Base-by-base conservation (phyloP, 371 early-diverging fungal species). In the Mortierella sp. region DNA sequence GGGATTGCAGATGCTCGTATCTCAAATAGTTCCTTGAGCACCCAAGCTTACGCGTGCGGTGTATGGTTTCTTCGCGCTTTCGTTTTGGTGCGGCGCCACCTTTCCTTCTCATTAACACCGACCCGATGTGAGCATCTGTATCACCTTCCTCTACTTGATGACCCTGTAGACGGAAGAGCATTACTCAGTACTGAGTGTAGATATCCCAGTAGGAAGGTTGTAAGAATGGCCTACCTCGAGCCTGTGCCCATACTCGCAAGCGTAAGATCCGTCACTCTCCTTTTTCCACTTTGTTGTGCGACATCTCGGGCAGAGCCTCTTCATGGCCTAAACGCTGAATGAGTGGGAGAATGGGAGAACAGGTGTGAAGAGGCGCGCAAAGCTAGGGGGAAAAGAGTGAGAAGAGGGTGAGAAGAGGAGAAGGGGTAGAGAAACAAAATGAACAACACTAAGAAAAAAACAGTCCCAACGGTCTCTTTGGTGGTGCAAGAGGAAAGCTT, bases 121-220 rank as follows among this genome's bases (percentile, higher is more conserved):
- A 28, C 23, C 70, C 70, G 10, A 18, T 27, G 18, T 18, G 42
- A 6, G 27, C 50, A 39, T 62, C 58, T 21, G 54, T 65, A 19
- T 76, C 76, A 13, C 62, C 58, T 8, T 65, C 76, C 42, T 69
- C 70, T 24, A 69, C 66, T 65, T 69, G 76, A 18, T 60, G 57
- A 7, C 76, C 76, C 76, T 76, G 61, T 47, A 6, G 21, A 26
- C 16, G 12, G 34, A 31, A 31, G 30, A 8, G 10, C n/a, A 31
- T 23, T 42, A 21, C 14, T 59, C 18, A 51, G 60, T 24, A 7
- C 3, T 23, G 7, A 23, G 21, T 23, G 24, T 19, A 10, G 3
- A 24, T 7, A 19, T 45, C 19, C 21, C 4, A 6, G 24, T 10
- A 30, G 1, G 23, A 31, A 14, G 18, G 14, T 14, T 21, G 21